Conservation (phyloP, 139 green algal genomes). For the Deuterostichococcus epilithicus region DNA sequence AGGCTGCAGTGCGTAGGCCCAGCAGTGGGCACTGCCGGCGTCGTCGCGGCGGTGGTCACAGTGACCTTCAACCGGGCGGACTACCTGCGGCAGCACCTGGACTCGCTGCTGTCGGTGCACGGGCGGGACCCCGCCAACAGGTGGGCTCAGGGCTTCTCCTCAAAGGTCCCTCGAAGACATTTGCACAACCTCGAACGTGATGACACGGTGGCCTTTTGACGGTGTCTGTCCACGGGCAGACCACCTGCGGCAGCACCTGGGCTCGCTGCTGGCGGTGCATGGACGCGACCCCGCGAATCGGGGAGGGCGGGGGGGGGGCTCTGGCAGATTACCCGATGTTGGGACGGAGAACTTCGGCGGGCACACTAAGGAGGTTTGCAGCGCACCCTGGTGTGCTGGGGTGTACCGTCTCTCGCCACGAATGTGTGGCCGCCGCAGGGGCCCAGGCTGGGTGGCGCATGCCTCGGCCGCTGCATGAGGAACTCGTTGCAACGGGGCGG, state of each 20-base stretch:
- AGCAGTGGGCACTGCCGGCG: neutral
- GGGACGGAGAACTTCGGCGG: too few species aligned
- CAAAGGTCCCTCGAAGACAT: neutral
- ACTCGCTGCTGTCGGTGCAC: constrained; percentile 26
- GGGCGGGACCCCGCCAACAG: constrained; percentile 22
- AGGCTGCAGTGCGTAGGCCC: constrained; percentile 23
- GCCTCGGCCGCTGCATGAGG: too few species aligned
- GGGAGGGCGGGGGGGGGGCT: too few species aligned
- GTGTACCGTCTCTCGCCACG: too few species aligned
- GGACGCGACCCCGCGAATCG: constrained; percentile 12
- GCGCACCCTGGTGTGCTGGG: too few species aligned
- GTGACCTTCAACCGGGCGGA: constrained; percentile 34
- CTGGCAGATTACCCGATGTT: too few species aligned
- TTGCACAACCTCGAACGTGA: too few species aligned
- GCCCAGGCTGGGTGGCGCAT: too few species aligned
- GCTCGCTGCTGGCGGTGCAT: constrained; percentile 25
- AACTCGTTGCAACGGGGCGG: too few species aligned
- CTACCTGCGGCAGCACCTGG: constrained; percentile 34
- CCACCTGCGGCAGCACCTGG: constrained; percentile 30
- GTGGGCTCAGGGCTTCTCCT: neutral
- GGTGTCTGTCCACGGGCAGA: constrained; percentile 9
- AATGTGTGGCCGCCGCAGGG: too few species aligned
- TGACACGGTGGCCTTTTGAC: too few species aligned
- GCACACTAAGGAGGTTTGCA: too few species aligned
- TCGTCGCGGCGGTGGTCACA: constrained; percentile 36